Evolutionary conservation across 768 basidiomycete genomes (phyloP).

Genomic region (Podaxis carcinomalis): DNA sequence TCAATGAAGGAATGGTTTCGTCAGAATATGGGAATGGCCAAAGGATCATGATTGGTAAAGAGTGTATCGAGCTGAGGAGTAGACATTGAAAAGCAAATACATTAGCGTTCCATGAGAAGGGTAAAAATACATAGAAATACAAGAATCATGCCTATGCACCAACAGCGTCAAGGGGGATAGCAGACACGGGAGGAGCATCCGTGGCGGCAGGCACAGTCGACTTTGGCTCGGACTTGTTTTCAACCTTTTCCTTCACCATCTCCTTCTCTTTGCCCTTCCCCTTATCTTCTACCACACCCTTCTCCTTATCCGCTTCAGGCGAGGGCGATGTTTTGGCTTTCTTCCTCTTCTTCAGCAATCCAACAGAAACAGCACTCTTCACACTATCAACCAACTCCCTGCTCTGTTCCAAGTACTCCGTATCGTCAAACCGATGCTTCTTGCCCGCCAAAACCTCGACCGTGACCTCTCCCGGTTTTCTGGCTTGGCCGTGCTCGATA

Average conservation of each 20-base stretch:
- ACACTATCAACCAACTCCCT: constrained; percentile 88
- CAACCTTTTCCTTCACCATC: background rate
- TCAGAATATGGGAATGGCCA: constrained; percentile 11
- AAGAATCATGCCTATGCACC: constrained; percentile 20
- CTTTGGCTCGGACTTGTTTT: constrained; percentile 5
- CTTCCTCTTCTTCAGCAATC: constrained; percentile 20
- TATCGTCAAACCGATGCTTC: constrained; percentile 91
- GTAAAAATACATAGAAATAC: constrained; percentile 2
- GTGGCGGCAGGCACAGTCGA: background rate
- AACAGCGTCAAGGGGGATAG: constrained; percentile 23
- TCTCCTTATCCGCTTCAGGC: constrained; percentile 14
- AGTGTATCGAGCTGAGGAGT: background rate
- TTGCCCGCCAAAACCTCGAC: constrained; percentile 55
- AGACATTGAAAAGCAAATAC: background rate
- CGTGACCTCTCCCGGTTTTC: constrained; percentile 24
- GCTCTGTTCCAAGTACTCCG: constrained; percentile 88
- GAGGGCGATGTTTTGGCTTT: constrained; percentile 26
- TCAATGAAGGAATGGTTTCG: constrained; percentile 15
- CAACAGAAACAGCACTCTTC: constrained; percentile 83
- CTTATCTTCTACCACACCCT: constrained; percentile 13
- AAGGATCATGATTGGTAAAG: constrained; percentile 3
- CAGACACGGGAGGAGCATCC: constrained; percentile 9
- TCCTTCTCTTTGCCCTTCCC: constrained; percentile 12
- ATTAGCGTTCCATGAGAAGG: background rate
- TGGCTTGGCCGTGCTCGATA: constrained; percentile 37